Base-by-base conservation (phyloP, 2,329 filamentous ascomycete genomes). In the Ascochyta viciae-villosae region DNA sequence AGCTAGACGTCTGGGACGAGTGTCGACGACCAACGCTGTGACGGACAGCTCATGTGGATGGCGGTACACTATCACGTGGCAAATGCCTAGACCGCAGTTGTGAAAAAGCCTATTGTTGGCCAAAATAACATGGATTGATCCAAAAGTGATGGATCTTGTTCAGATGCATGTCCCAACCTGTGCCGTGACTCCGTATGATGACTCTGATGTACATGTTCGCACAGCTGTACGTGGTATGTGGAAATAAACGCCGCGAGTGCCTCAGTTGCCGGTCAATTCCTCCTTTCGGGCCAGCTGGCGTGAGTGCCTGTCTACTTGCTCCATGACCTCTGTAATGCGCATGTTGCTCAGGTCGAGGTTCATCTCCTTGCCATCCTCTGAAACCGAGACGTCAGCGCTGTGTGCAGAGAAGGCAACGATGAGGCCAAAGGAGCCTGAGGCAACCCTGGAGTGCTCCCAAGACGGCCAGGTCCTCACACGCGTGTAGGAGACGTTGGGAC, bases 361-460 rank as follows among this genome's bases (percentile, higher is more conserved):
- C 80, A 98, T 86, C 70, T 96, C 89, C 80, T 94, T 96, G 67
- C 95, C 95, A 73, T 97, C 95, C 83, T 96, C 91, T 96, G 73
- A 51, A 40, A 3, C 13, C 31, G 3, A 37, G 23, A 16, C 23
- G 61, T 74, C 57, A 73, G 68, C 51, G 48, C 24, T 7, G 2
- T 23, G 3, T 3, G n/a, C 3, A 6, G 24, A 24, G 10, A 10
- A 6, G 13, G 4, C 6, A 39, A 8, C 12, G 37, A 4, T 19
- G 3, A 10, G 5, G 16, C 6, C 12, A 8, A 12, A 13, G 2
- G 16, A 24, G 5, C 12, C 19, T 9, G 24, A 9, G 9, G 37
- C 19, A 12, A n/a, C 13, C 7, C 8, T 3, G 34, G n/a, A 4
- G 9, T 8, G 15, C 8, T 16, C 7, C n/a, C n/a, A 16, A 19